These are phyloP conservation scores for Peltaster fructicola DNA, from an alignment of 2,329 filamentous ascomycete species.

Conservation along the genomic window DNA sequence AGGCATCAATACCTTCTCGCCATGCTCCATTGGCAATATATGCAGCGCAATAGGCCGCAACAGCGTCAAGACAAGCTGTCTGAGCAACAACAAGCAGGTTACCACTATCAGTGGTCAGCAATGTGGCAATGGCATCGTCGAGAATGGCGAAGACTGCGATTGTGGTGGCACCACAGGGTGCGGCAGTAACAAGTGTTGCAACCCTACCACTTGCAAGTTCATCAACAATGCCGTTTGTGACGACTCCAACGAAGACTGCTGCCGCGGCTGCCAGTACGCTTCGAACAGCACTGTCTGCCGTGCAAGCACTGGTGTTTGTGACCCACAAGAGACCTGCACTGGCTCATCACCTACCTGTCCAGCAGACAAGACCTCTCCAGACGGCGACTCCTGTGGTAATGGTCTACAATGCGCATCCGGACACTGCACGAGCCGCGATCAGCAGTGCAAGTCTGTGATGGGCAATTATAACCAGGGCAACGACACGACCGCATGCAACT, in stretches of 20 bases:
- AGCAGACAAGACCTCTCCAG: slow-evolving; percentile 45
- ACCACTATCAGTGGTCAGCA: slow-evolving; percentile 64
- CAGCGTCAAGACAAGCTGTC: slow-evolving; percentile 57
- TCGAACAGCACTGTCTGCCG: slow-evolving; percentile 59
- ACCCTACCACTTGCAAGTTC: slow-evolving; percentile 76
- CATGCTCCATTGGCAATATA: slow-evolving; percentile 83
- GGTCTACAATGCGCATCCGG: slow-evolving; percentile 70
- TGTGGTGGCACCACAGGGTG: slow-evolving; percentile 67
- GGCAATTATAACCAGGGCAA: slow-evolving; percentile 56
- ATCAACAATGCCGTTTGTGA: slow-evolving; percentile 57
- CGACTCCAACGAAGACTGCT: slow-evolving; percentile 75
- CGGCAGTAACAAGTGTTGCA: slow-evolving; percentile 61
- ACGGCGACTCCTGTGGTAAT: slow-evolving; percentile 56
- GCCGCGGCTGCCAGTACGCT: slow-evolving; percentile 52
- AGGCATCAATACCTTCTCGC: slow-evolving; percentile 63
- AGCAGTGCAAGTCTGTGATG: slow-evolving; percentile 75
- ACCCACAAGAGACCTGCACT: slow-evolving; percentile 68
- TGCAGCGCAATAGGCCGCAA: slow-evolving; percentile 68
- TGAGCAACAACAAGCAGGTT: slow-evolving; percentile 74
- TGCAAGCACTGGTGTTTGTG: slow-evolving; percentile 59
- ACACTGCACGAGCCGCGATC: slow-evolving; percentile 81
- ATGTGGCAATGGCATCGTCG: slow-evolving; percentile 95
- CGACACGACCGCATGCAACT: slow-evolving; percentile 63
- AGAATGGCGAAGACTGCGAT: slow-evolving; percentile 86
- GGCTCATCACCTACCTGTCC: slow-evolving; percentile 61